Evolutionary conservation across 768 basidiomycete genomes (phyloP).

Genomic region (Botryobasidium botryosum): DNA sequence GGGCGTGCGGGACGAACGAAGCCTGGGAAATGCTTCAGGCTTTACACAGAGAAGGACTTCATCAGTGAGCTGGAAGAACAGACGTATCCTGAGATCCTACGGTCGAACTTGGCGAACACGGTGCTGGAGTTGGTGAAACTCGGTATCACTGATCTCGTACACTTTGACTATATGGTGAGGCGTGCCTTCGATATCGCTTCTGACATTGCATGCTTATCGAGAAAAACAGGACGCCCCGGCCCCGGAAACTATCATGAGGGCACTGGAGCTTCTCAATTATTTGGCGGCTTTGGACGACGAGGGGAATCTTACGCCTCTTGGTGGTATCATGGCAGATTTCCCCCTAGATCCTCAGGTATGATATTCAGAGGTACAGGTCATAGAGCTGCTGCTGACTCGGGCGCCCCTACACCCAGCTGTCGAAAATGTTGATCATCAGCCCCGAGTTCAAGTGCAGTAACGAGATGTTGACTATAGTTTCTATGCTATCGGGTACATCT

Average conservation of each 20-base stretch:
- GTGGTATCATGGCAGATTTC: conserved; percentile 92
- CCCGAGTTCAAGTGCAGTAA: conserved; percentile 94
- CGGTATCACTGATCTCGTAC: conserved; percentile 82
- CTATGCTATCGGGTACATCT: conserved; percentile 78
- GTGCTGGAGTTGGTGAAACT: conserved; percentile 89
- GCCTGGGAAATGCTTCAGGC: conserved; percentile 91
- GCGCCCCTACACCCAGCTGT: conserved; percentile 32
- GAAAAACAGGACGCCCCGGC: conserved; percentile 94
- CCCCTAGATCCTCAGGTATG: conserved; percentile 91
- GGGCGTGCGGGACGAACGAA: conserved; percentile 92
- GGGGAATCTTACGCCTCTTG: conserved; percentile 73
- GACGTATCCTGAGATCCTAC: conserved; percentile 88
- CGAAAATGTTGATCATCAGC: conserved; percentile 87
- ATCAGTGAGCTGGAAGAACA: conserved; percentile 93
- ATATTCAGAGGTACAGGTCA: not conserved
- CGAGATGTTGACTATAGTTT: conserved; percentile 85
- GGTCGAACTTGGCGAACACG: conserved; percentile 85
- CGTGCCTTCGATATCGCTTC: not conserved
- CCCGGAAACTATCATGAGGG: conserved; percentile 93
- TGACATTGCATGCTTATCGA: conserved; percentile 3
- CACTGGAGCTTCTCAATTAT: conserved; percentile 84
- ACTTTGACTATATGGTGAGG: conserved; percentile 78
- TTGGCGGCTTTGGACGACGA: conserved; percentile 88
- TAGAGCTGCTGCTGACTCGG: not conserved
- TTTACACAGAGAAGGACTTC: conserved; percentile 96